Evolutionary conservation across 768 basidiomycete genomes (phyloP), one percentile per base, ranked within the genome.

Genomic region (Tricholoma furcatifolium): DNA sequence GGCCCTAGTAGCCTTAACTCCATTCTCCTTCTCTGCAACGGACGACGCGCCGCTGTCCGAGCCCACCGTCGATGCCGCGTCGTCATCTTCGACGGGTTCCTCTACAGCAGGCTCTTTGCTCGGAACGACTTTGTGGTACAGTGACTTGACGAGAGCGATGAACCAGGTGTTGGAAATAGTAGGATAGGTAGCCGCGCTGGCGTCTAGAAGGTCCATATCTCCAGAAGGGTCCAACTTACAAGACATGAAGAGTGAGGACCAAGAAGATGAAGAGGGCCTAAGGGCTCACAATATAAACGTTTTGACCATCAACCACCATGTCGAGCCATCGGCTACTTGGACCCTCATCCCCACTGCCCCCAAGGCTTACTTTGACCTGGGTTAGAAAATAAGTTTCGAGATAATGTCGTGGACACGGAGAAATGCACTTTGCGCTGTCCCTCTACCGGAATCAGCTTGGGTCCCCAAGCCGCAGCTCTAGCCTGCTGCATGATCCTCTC

Each of bases 381-480:
- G 23, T 20, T 46, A 9, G 42, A 38, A 7, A 12, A 23, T 45
- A 14, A 39, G 17, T 3, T 41, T 21, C 12, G 4, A 31, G 34
- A 3, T 21, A 27, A 3, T n/a, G 11, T 23, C 23, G 27, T 8
- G 27, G 2, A 20, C 14, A 6, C 43, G 21, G 30, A 43, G 39
- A 20, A 14, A 53, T 72, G 24, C 54, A 87, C 91, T 77, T 91
- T 93, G 61, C 85, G 80, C 65, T 75, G 79, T 51, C 81, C 85
- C 54, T 78, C 76, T 21, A 78, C 43, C 1, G 87, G 88, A 14
- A 77, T 71, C 71, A 87, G 67, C 64, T 87, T 91, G 3, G 87
- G 77, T 10, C 93, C 93, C 91, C 92, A 95, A 6, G 93, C 93
- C 10, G 84, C 79, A 36, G 77, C 59, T 51, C 78, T 79, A n/a